A percentile compares a stretch with the other conserved stretches of the same genome.
Conservation (phyloP, 2,329 filamentous ascomycete genomes). For the Colletotrichum sp. region DNA sequence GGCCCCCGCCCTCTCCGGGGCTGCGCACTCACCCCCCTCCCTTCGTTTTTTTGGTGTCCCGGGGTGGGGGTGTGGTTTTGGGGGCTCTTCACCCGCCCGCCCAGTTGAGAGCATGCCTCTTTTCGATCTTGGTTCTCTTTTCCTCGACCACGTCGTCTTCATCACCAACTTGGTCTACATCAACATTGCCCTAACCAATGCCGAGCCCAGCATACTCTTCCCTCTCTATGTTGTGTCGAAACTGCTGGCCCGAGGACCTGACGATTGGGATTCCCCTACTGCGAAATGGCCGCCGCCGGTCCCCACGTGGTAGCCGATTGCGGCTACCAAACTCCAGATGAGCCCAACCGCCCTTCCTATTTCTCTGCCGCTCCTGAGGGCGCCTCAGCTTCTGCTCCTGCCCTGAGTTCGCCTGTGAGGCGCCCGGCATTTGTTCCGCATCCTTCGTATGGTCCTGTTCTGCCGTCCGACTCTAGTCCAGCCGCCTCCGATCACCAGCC, state of each 20-base stretch:
- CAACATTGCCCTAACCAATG: slow-evolving; percentile 53
- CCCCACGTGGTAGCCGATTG: slow-evolving; percentile 32
- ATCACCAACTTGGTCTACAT: slow-evolving; percentile 59
- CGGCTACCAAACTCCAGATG: slow-evolving; percentile 43
- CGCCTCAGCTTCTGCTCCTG: not conserved
- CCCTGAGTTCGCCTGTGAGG: not conserved
- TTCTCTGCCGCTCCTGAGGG: slow-evolving; percentile 25
- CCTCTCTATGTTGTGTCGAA: slow-evolving; percentile 54
- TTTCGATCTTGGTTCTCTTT: slow-evolving; percentile 54
- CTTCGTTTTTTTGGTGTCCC: too few relatives aligned
- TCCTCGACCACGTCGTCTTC: slow-evolving; percentile 58
- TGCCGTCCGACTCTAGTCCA: not conserved
- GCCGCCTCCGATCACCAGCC: slow-evolving; percentile 7
- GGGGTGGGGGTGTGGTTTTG: too few relatives aligned
- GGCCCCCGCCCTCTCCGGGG: too few relatives aligned
- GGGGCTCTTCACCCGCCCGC: too few relatives aligned
- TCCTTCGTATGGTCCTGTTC: slow-evolving; percentile 10
- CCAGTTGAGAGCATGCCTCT: slow-evolving; percentile 49
- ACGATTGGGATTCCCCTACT: slow-evolving; percentile 46
- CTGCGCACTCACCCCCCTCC: too few relatives aligned
- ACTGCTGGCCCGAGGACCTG: slow-evolving; percentile 51
- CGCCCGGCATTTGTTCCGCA: slow-evolving; percentile 13
- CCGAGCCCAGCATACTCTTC: slow-evolving; percentile 52
- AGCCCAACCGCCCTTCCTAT: slow-evolving; percentile 34
- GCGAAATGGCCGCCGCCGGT: slow-evolving; percentile 39